Evolutionary conservation across 306 rosid species (phyloP).

Genomic region (Argentina anserina): DNA sequence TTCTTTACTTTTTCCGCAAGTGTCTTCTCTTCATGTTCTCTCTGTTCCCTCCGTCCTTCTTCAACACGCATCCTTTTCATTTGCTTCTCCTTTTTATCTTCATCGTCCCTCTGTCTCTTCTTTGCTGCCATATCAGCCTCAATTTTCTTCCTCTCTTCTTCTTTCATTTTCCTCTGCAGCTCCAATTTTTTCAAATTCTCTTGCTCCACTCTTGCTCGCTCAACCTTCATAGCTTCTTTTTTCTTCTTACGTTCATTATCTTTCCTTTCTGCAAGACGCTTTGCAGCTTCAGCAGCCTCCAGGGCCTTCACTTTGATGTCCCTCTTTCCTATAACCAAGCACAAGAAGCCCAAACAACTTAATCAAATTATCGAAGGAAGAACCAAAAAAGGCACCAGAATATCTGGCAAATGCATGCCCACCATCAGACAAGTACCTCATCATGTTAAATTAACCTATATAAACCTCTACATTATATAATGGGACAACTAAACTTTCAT

Average conservation of each 20-base stretch:
- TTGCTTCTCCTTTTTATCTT: slow-evolving; percentile 70
- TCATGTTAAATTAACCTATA: not conserved
- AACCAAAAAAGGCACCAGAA: not conserved
- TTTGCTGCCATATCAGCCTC: slow-evolving; percentile 66
- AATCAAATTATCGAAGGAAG: not conserved
- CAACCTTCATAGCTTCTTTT: slow-evolving; percentile 68
- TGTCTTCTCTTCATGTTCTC: slow-evolving; percentile 51
- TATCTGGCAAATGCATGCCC: not conserved
- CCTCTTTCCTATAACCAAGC: slow-evolving; percentile 65
- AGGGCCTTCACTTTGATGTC: slow-evolving; percentile 82
- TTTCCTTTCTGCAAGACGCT: slow-evolving; percentile 71
- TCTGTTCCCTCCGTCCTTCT: slow-evolving; percentile 50
- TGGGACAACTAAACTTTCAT: not conserved
- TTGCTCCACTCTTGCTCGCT: slow-evolving; percentile 63
- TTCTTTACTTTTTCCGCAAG: slow-evolving; percentile 51
- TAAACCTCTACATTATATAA: not conserved
- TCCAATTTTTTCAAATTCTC: slow-evolving; percentile 56
- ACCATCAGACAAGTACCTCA: not conserved
- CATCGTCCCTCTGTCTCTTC: slow-evolving; percentile 89
- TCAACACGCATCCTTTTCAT: slow-evolving; percentile 70
- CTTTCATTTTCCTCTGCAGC: slow-evolving; percentile 64
- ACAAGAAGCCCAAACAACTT: slow-evolving; percentile 21
- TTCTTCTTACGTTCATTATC: slow-evolving; percentile 88
- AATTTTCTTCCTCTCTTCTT: slow-evolving; percentile 69
- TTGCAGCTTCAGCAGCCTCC: slow-evolving; percentile 86